Conservation (phyloP, 495 filamentous ascomycete genomes). For the Apiosordaria backusii region DNA sequence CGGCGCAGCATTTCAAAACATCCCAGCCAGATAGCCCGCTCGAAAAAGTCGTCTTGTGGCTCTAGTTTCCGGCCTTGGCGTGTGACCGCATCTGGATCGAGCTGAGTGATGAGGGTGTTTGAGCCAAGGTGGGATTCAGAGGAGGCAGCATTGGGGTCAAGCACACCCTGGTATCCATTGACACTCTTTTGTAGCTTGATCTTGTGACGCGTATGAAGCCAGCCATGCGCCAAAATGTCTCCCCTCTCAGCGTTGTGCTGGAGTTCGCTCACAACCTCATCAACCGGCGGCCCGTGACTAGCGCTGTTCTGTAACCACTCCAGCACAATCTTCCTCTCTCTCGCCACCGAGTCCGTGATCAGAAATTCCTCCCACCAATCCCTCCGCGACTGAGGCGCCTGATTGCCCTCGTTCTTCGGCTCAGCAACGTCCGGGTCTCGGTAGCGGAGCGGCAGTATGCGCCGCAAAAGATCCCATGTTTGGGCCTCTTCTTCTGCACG, state of each 20-base stretch:
- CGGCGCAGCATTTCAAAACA: conserved; percentile 86
- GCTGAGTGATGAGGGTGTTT: conserved; percentile 71
- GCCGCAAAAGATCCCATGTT: conserved; percentile 81
- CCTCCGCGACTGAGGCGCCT: conserved; percentile 32
- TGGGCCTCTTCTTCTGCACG: conserved; percentile 64
- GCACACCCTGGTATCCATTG: conserved; percentile 57
- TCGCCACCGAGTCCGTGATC: conserved; percentile 46
- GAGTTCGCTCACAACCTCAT: conserved; percentile 68
- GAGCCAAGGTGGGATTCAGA: conserved; percentile 56
- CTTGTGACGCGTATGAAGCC: conserved; percentile 84
- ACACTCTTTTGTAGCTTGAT: conserved; percentile 88
- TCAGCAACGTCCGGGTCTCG: conserved; percentile 33
- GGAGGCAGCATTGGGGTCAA: conserved; percentile 56
- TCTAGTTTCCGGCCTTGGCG: conserved; percentile 72
- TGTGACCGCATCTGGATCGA: conserved; percentile 86
- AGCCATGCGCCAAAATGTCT: conserved; percentile 75
- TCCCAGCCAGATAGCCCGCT: conserved; percentile 80
- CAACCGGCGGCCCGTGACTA: conserved; percentile 62
- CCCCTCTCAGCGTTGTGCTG: conserved; percentile 61
- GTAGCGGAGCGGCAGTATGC: conserved; percentile 52
- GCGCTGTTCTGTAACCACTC: conserved; percentile 80
- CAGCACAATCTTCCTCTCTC: conserved; percentile 70
- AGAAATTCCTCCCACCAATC: conserved; percentile 48
- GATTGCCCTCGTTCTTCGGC: conserved; percentile 18
- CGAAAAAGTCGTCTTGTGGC: conserved; percentile 76